Base-by-base conservation (phyloP, 31 red algal genomes). In the Endocladia muricata region DNA sequence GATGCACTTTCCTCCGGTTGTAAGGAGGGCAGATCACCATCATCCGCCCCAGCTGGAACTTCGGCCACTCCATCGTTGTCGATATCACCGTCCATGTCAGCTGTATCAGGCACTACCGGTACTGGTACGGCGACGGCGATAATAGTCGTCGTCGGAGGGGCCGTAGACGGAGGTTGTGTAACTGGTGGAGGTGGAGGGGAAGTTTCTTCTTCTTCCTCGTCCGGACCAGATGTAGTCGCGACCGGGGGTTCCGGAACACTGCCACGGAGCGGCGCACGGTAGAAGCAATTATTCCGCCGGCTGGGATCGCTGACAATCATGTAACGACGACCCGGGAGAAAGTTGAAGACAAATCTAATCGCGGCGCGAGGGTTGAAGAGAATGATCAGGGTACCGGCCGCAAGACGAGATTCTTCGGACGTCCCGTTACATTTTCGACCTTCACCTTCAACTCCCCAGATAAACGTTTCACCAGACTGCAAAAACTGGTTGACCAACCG, bases 301-400 rank as follows among this genome's bases (percentile, higher is more conserved):
- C 13, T 47, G 13, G 68, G 68, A 48, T 72, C 68, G 37, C 4
- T 43, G 40, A 72, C 35, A 6, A 72, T 42, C 68, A 72, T 72
- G 68, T 72, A 72, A 47, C 15, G 19, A 22, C n/a, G n/a, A 21
- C 40, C 40, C 21, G 68, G 13, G 15, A 22, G 68, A 23, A 52
- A 49, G 0, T 49, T 23, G 9, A 17, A 19, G 9, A 37, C 37
- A 47, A 72, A 26, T 7, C 30, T 21, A 36, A 36, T 34, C 25
- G 4, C 26, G 23, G 4, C 34, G 5, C 39, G 0, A 19, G 33
- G 26, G 25, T 23, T 31, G 23, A 67, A 67, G 9, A 67, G 32
- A 0, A 67, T 29, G 61, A 67, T 35, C 23, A 67, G n/a, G 17
- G 61, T 67, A 3, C 33, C 28, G 4, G 6, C 3, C 0, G 23